Evolutionary conservation across 768 basidiomycete species (phyloP).

Genomic region (Russula compacta): DNA sequence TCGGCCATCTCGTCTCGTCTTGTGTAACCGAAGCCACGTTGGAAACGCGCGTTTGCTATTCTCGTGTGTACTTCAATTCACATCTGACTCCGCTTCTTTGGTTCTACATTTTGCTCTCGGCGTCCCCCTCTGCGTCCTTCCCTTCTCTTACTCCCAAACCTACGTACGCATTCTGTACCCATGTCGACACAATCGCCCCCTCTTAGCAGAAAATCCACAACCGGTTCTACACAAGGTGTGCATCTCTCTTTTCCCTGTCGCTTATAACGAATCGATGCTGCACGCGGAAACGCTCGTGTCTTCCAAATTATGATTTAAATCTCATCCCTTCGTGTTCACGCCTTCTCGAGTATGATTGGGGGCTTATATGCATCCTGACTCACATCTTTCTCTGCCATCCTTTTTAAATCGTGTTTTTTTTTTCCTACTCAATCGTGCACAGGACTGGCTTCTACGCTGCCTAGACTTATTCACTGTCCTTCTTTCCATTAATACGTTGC

Average conservation of each 20-base stretch:
- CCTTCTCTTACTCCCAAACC: background rate
- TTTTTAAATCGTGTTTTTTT: too few species aligned
- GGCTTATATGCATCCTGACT: background rate
- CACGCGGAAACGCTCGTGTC: background rate
- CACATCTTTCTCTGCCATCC: too few species aligned
- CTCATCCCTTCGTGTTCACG: background rate
- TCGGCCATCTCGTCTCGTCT: conserved; percentile 17
- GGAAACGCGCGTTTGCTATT: conserved; percentile 21
- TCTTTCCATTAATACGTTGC: background rate
- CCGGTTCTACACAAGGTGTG: conserved; percentile 15
- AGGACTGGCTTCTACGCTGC: background rate
- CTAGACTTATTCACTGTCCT: background rate
- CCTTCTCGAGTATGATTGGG: background rate
- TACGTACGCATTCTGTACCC: conserved; percentile 4
- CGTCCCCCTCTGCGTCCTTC: conserved; percentile 1
- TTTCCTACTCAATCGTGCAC: background rate
- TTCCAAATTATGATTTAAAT: background rate
- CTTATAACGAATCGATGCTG: conserved; percentile 9
- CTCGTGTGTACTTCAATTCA: conserved; percentile 19
- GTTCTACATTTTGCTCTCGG: conserved; percentile 15
- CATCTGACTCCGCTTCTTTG: conserved; percentile 15
- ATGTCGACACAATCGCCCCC: conserved; percentile 22
- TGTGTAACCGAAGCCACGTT: conserved; percentile 20
- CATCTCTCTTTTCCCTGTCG: background rate
- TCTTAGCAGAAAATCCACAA: conserved; percentile 13